phyloP scores from a whole-genome alignment of 148 eudicot genomes.

The Vaccinium darrowii region DNA sequence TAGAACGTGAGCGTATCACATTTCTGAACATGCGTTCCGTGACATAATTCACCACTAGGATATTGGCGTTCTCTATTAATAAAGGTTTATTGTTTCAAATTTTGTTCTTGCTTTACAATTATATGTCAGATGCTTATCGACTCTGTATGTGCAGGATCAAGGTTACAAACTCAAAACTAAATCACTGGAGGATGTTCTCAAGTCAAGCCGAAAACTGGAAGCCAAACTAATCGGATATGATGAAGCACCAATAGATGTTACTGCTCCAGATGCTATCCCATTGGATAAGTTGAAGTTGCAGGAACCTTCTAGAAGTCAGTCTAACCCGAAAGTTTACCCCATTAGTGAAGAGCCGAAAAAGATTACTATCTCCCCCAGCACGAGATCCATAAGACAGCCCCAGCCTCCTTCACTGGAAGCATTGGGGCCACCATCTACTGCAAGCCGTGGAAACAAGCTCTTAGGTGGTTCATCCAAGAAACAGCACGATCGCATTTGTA shows the following conservation, averaged over 20 bases:
- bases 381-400: constrained; percentile 22
- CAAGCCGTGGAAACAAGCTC: constrained; percentile 11
- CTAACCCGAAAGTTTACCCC: constrained; percentile 23
- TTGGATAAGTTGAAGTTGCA: constrained; percentile 33
- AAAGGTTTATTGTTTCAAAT: neutral
- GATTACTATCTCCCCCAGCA: neutral
- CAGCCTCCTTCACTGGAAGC: constrained; percentile 16
- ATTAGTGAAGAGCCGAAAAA: constrained; percentile 14
- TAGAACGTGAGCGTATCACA: neutral
- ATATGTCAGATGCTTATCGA: constrained; percentile 5
- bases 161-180: constrained; percentile 63
- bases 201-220: constrained; percentile 43
- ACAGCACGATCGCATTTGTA: constrained; percentile 57
- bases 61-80: neutral
- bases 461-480: constrained; percentile 37
- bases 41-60: neutral
- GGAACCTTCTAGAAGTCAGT: constrained; percentile 28
- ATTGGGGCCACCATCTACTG: constrained; percentile 17
- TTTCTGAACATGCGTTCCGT: neutral
- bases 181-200: constrained; percentile 67
- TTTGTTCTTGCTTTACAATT: neutral
- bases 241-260: constrained; percentile 50
- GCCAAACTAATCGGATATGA: constrained; percentile 80
- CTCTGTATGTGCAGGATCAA: constrained; percentile 55
- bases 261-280: constrained; percentile 30